Percentiles rank a stretch among this genome's conserved stretches.
Conservation (phyloP, 2,329 filamentous ascomycete genomes). For the Dactylonectria estremocensis region DNA sequence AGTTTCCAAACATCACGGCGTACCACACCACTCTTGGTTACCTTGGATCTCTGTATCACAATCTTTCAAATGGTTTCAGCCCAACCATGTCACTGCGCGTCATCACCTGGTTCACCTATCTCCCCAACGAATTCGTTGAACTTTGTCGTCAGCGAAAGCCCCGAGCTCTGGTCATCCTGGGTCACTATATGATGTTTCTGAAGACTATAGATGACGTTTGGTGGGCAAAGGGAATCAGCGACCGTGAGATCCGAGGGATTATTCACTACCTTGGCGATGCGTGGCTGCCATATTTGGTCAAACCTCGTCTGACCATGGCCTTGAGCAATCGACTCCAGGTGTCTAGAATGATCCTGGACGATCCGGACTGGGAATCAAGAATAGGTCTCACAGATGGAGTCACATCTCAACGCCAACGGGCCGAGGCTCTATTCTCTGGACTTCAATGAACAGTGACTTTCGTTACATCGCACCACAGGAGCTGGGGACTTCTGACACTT, state of each 20-base stretch:
- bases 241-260: slow-evolving; percentile 63
- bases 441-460: no score
- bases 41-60: slow-evolving; percentile 66
- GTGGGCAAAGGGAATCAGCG: slow-evolving; percentile 65
- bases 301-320: no score
- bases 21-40: slow-evolving; percentile 65
- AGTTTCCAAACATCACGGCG: slow-evolving; percentile 54
- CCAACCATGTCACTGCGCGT: slow-evolving; percentile 64
- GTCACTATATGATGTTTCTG: slow-evolving; percentile 66
- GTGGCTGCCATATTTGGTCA: slow-evolving; percentile 48
- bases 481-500: no score
- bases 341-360: no score
- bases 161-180: slow-evolving; percentile 66
- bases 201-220: slow-evolving; percentile 63
- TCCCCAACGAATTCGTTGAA: slow-evolving; percentile 61
- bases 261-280: slow-evolving; percentile 55
- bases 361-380: no score
- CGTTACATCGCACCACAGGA: no score
- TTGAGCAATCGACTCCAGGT: no score
- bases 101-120: slow-evolving; percentile 67
- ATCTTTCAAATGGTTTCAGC: slow-evolving; percentile 61
- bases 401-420: no score
- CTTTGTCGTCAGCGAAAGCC: slow-evolving; percentile 59
- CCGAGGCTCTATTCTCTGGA: no score
- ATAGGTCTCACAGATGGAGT: no score